A percentile compares a stretch with the other conserved stretches of the same genome.
These are phyloP conservation scores for Funneliformis caledonium DNA, from an alignment of 371 early-diverging fungal genomes.

Conservation along the genomic window DNA sequence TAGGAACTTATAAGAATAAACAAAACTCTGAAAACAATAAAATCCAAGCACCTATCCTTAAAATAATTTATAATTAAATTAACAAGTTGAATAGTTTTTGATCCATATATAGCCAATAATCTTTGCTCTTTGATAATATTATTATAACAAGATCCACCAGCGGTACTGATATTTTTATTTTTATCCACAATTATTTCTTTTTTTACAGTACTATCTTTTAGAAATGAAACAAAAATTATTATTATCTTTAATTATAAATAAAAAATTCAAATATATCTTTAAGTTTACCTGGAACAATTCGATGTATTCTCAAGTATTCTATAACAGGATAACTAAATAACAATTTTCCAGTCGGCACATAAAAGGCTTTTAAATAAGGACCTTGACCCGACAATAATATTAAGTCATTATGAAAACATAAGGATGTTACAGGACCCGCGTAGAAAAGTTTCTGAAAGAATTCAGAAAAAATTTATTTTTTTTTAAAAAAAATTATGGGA, in stretches of 20 bases:
- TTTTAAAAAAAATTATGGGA: neutral
- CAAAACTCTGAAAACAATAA: neutral
- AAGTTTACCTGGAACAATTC: conserved; percentile 55
- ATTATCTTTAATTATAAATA: neutral
- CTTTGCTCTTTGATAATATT: neutral
- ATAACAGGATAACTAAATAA: conserved; percentile 45
- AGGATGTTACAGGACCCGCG: conserved; percentile 51
- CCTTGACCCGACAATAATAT: conserved; percentile 62
- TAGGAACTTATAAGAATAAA: neutral
- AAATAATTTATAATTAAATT: conserved; percentile 20
- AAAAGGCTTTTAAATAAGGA: conserved; percentile 58
- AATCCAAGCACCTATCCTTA: neutral
- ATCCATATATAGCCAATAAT: conserved; percentile 31
- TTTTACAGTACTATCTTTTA: neutral
- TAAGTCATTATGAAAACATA: conserved; percentile 53
- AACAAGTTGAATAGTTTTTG: conserved; percentile 26
- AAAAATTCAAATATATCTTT: neutral
- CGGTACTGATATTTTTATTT: neutral
- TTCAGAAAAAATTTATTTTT: neutral
- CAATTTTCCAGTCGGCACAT: conserved; percentile 52
- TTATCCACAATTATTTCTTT: neutral
- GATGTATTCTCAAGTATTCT: conserved; percentile 54
- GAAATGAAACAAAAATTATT: neutral
- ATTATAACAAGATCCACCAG: no score
- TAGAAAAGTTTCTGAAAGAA: conserved; percentile 20